Evolutionary conservation across 768 basidiomycete species (phyloP), one percentile per base, ranked within the genome.

Genomic region (Pulveroboletus ravenelii): DNA sequence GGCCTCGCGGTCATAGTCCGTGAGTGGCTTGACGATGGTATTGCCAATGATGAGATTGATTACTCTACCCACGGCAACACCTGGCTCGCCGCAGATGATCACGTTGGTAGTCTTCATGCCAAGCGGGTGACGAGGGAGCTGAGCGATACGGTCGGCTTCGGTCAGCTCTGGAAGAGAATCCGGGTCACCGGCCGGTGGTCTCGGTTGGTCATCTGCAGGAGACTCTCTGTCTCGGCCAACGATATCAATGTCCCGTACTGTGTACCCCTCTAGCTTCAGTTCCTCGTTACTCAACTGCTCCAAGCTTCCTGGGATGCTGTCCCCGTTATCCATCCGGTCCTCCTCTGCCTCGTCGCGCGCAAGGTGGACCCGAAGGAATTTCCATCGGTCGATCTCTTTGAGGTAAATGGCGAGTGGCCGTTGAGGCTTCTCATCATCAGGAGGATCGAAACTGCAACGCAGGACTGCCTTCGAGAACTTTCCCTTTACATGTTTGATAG

Each of bases 81-180:
- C 74, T 2, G 68, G 64, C 45, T 74, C 70, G 7, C 76, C 74
- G 41, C 76, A 75, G 15, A 77, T 35, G n/a, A 76, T 57, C 39
- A 76, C 55, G 47, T 75, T 76, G 41, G 47, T 64, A 1, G 66
- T 61, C 38, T 56, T 55, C 9, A 43, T 34, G 3, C 58, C 53
- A 0, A 48, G 63, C 9, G 53, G 58, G 41, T 65, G 61, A 14
- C 40, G 51, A 8, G 52, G 60, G 13, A 62, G 48, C 14, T 27
- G 38, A 10, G 49, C 52, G 35, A 62, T 47, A 15, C 62, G 62
- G 1, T 64, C 48, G 6, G 51, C 48, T 41, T 64, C 62, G 27
- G 48, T 48, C 1, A 8, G 52, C 25, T 54, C 52, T 1, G 54
- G 43, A 13, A 46, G 50, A 4, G 44, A 17, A n/a, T 53, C 50